Evolutionary conservation across 2,329 filamentous ascomycete species (phyloP).

Genomic region (Aspergillus sp.): DNA sequence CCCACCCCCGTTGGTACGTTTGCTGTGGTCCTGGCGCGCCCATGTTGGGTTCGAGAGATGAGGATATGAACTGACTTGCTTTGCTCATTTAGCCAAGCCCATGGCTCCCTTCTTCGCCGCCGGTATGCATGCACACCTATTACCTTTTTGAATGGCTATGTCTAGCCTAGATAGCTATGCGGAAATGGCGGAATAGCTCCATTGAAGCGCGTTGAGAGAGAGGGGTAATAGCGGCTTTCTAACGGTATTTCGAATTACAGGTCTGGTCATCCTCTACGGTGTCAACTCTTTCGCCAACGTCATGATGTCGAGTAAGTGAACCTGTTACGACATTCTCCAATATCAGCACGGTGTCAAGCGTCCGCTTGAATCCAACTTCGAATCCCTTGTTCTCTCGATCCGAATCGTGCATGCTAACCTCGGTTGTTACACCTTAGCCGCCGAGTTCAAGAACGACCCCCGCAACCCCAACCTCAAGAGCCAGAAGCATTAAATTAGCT

Average conservation of each 20-base stretch:
- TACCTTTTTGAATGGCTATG: neutral
- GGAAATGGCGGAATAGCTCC: neutral
- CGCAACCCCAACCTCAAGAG: constrained; percentile 63
- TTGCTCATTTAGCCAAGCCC: constrained; percentile 68
- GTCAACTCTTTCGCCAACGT: constrained; percentile 79
- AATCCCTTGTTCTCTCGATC: neutral
- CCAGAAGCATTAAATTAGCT: constrained; percentile 39
- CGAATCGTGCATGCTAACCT: constrained; percentile 22
- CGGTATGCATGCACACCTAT: constrained; percentile 63
- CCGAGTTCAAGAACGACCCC: constrained; percentile 96
- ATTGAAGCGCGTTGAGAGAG: neutral
- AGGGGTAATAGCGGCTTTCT: constrained; percentile 21
- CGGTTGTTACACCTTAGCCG: constrained; percentile 57
- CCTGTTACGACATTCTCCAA: neutral
- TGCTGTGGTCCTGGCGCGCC: neutral
- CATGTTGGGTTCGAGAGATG: neutral
- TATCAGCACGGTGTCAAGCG: neutral
- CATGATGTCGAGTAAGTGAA: constrained; percentile 73
- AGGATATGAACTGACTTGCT: constrained; percentile 34
- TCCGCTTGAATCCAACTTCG: neutral
- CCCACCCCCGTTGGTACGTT: constrained; percentile 73
- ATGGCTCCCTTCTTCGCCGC: constrained; percentile 93
- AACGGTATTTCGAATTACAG: constrained; percentile 50
- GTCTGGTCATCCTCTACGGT: constrained; percentile 84
- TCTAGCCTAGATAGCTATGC: neutral